Evolutionary conservation across 441 rosid genomes (phyloP), one percentile per base, ranked within the genome.

Genomic region (Populus hybrid): DNA sequence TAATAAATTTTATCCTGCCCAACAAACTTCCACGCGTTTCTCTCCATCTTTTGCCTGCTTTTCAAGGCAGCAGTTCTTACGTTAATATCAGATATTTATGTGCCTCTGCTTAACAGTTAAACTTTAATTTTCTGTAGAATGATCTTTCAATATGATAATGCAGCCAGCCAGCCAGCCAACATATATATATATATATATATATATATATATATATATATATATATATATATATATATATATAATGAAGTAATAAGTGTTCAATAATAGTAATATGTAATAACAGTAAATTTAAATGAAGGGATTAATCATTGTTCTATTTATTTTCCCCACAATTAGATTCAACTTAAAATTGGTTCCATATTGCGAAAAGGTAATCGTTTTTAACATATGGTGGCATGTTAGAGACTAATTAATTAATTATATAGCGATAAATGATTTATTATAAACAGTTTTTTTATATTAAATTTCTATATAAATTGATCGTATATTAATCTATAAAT

Each of bases 41-140:
- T 66, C 66, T 29, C 76, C 61, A 24, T 28, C 26, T 26, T 64
- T 75, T n/a, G 31, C 42, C 14, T 42, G 28, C 3, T 67, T 66
- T 66, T 20, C 50, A 66, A 75, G 77, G 64, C 40, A 75, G 29
- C 56, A 45, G 6, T 14, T 50, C 20, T 50, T 50, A 50, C 56
- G 56, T 50, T 50, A 50, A 50, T 50, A 50, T 50, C 56, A 50
- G 56, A 50, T 50, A 50, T 50, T 50, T 50, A 50, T 50, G 20
- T 50, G 56, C 18, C 56, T 50, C 56, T 50, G 56, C 56, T 50
- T 14, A 45, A 45, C 56, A 45, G 56, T 1, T 45, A 14, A 14
- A 12, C 56, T 45, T 14, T 38, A 38, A 38, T 38, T 38, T 45
- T n/a, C 20, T 45, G 56, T 0, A 12, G 20, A 45, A 4, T 1